phyloP scores from a whole-genome alignment of 257 asterid genomes.

The Agastache rugosa region DNA sequence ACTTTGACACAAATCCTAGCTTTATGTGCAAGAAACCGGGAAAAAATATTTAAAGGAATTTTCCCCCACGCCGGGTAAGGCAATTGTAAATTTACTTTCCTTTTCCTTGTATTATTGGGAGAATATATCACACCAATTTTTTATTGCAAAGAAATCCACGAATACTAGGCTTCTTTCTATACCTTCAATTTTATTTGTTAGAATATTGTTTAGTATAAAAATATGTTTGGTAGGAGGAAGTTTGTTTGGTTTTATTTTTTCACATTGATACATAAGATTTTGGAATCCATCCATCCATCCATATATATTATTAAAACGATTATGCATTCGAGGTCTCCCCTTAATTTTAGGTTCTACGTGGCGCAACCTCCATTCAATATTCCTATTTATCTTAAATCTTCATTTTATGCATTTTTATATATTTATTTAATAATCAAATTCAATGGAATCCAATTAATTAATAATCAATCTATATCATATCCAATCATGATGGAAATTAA shows the following conservation, averaged over 20 bases:
- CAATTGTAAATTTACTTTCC: background rate
- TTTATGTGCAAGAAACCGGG: constrained; percentile 34
- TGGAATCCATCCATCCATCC: too few relatives aligned
- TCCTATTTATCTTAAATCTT: too few relatives aligned
- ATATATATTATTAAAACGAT: too few relatives aligned
- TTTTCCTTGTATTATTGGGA: constrained; percentile 11
- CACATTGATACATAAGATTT: too few relatives aligned
- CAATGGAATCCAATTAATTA: too few relatives aligned
- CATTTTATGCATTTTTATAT: too few relatives aligned
- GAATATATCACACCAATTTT: background rate
- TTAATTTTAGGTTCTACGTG: too few relatives aligned
- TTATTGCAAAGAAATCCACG: background rate
- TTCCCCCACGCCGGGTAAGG: constrained; percentile 22
- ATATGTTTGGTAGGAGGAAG: background rate
- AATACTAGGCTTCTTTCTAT: background rate
- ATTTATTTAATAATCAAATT: too few relatives aligned
- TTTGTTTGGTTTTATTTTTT: background rate
- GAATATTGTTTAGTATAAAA: background rate
- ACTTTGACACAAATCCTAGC: constrained; percentile 24
- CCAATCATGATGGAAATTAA: too few relatives aligned
- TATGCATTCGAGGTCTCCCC: too few relatives aligned
- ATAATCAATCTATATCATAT: too few relatives aligned
- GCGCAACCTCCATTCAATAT: too few relatives aligned
- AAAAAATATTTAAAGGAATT: background rate
- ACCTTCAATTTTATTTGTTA: background rate